Conservation (phyloP, 495 filamentous ascomycete species). For the Penicillium coprophilum region DNA sequence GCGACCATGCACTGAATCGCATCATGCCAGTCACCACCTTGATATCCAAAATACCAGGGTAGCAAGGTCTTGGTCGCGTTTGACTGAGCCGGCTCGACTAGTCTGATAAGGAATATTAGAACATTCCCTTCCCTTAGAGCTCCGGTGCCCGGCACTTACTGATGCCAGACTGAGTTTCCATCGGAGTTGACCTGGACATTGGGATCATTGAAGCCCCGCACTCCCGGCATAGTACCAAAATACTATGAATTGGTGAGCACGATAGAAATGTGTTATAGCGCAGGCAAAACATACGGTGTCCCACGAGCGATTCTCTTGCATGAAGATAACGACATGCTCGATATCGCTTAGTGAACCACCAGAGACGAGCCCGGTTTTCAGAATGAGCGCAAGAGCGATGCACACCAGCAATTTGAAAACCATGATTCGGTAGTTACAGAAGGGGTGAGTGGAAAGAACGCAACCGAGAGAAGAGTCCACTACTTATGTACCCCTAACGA, state of each 20-base stretch:
- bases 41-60: conserved; percentile 55
- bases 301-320: conserved; percentile 53
- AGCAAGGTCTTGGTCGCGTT: conserved; percentile 38
- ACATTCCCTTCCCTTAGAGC: neutral
- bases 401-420: conserved; percentile 9
- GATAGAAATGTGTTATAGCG: neutral
- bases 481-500: neutral
- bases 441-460: neutral
- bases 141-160: conserved; percentile 32
- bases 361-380: conserved; percentile 23
- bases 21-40: conserved; percentile 43
- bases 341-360: conserved; percentile 51
- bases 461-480: neutral
- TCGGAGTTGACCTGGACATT: conserved; percentile 54
- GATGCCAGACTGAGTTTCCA: conserved; percentile 47
- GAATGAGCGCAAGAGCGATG: conserved; percentile 21
- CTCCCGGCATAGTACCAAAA: conserved; percentile 56
- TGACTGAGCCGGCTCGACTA: conserved; percentile 25
- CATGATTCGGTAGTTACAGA: conserved; percentile 16
- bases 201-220: conserved; percentile 56
- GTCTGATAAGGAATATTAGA: conserved; percentile 6
- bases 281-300: conserved; percentile 30
- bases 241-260: conserved; percentile 34
- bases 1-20: conserved; percentile 57
- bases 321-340: conserved; percentile 59